Conservation (phyloP, 2,329 filamentous ascomycete species). For the Nemania diffusa region DNA sequence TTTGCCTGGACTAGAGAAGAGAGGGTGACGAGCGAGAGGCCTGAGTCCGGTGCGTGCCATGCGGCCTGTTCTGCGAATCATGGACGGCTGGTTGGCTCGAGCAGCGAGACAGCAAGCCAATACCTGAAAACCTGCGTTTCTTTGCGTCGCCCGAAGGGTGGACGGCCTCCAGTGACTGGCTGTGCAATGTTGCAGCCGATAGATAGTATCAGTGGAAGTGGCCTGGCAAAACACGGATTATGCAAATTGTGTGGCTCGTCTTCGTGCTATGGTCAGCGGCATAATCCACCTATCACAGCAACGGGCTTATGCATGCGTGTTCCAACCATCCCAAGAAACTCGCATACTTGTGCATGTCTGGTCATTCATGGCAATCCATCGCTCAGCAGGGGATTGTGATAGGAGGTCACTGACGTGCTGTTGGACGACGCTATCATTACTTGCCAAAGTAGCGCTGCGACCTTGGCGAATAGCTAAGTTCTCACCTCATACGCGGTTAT, state of each 20-base stretch:
- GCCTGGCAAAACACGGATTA: slow-evolving; percentile 40
- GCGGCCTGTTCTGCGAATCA: slow-evolving; percentile 32
- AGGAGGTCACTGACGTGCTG: slow-evolving; percentile 22
- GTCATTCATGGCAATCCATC: slow-evolving; percentile 33
- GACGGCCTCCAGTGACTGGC: slow-evolving; percentile 46
- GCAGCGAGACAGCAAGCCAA: slow-evolving; percentile 40
- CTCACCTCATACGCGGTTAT: slow-evolving; percentile 32
- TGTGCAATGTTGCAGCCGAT: slow-evolving; percentile 49
- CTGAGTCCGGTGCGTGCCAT: slow-evolving; percentile 39
- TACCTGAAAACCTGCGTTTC: slow-evolving; percentile 26
- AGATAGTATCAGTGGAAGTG: slow-evolving; percentile 38
- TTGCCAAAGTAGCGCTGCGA: slow-evolving; percentile 34
- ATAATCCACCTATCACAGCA: slow-evolving; percentile 46
- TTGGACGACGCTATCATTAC: slow-evolving; percentile 21
- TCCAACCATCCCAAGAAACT: slow-evolving; percentile 26
- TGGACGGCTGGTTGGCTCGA: slow-evolving; percentile 37
- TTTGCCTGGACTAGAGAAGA: slow-evolving; percentile 5
- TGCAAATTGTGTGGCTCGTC: slow-evolving; percentile 48
- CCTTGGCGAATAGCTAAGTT: slow-evolving; percentile 24
- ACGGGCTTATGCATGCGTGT: slow-evolving; percentile 43
- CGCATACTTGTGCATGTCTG: slow-evolving; percentile 32
- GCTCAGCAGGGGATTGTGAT: slow-evolving; percentile 24
- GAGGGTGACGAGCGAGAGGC: slow-evolving; percentile 21
- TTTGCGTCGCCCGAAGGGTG: slow-evolving; percentile 41
- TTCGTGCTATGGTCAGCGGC: slow-evolving; percentile 43